Evolutionary conservation across 1,284 basidiomycete genomes (phyloP), one percentile per base, ranked within the genome.

Genomic region (Rhodotorula sp.): DNA sequence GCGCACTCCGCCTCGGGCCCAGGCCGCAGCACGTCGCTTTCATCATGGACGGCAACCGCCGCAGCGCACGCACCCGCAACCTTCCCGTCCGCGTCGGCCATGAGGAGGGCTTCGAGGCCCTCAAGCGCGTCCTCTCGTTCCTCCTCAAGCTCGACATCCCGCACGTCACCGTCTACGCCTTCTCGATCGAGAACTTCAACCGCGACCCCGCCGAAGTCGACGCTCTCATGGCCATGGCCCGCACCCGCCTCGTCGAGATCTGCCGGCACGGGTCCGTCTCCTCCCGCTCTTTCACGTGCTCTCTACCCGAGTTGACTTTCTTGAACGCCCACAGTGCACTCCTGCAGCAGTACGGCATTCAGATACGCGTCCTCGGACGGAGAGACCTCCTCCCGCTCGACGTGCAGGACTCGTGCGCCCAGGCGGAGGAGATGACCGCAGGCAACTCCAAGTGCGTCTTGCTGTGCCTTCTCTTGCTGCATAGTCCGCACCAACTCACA

Each of bases 121-220:
- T 99, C 69, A 86, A 90, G 78, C 83, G 89, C 82, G 94, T 96
- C 78, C 50, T 77, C n/a, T 64, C 64, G 61, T 85, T 94, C 58
- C 94, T 94, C 77, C 83, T 95, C 37, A 84, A 86, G 17, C 85
- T 97, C 29, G 84, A 87, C 32, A 87, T 97, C 62, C 86, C 84
- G 67, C 92, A 90, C 73, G 94, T 99, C 34, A 91, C 92, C 2
- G 92, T 92, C 19, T 99, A 97, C 79, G 94, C 94, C 8, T 99
- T 99, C 82, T 89, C 95, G 2, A 96, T 99, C 71, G 94, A 98
- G 80, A 99, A 99, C 83, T 99, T 99, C 83, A 91, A 91, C 76
- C 86, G 97, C n/a, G 86, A 90, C 2, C 84, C 87, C 66, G 88
- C 89, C 13, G 97, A 99, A 81, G 94, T 99, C 1, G 87, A 90